Percentiles rank a stretch among this genome's conserved stretches.
phyloP scores from a whole-genome alignment of 2,329 filamentous ascomycete genomes.

The Colletotrichum sp. region DNA sequence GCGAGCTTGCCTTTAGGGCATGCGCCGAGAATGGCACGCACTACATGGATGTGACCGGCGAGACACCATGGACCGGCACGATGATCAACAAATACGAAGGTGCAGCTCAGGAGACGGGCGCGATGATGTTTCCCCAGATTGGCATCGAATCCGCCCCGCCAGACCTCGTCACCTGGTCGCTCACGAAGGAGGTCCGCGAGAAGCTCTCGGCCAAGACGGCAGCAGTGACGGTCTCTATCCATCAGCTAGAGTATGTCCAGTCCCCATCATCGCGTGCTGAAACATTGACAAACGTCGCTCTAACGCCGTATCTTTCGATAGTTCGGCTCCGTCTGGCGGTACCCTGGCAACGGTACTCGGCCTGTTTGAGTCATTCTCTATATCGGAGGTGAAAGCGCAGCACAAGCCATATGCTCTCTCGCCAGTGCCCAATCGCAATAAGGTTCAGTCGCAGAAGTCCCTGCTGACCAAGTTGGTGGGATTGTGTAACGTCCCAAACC shows the following conservation, averaged over 20 bases:
- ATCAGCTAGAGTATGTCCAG: slow-evolving; percentile 43
- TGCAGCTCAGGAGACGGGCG: slow-evolving; percentile 56
- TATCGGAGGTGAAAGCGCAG: slow-evolving; percentile 51
- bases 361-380: slow-evolving; percentile 56
- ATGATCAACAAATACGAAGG: slow-evolving; percentile 67
- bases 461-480: slow-evolving; percentile 55
- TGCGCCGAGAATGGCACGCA: slow-evolving; percentile 68
- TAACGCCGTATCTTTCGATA: slow-evolving; percentile 28
- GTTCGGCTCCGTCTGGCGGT: slow-evolving; percentile 63
- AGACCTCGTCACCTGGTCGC: slow-evolving; percentile 61
- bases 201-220: slow-evolving; percentile 53
- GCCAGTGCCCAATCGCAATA: slow-evolving; percentile 52
- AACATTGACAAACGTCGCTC: background rate
- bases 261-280: background rate
- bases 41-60: slow-evolving; percentile 68
- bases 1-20: slow-evolving; percentile 64
- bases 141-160: slow-evolving; percentile 68
- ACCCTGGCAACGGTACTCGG: slow-evolving; percentile 71
- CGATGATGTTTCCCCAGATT: slow-evolving; percentile 65
- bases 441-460: slow-evolving; percentile 30
- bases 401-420: slow-evolving; percentile 61
- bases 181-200: slow-evolving; percentile 56
- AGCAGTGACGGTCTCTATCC: slow-evolving; percentile 59
- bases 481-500: slow-evolving; percentile 49
- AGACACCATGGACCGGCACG: slow-evolving; percentile 59